Evolutionary conservation across 176 grass and related monocot species (phyloP).

Genomic region (Juncus inflexus): DNA sequence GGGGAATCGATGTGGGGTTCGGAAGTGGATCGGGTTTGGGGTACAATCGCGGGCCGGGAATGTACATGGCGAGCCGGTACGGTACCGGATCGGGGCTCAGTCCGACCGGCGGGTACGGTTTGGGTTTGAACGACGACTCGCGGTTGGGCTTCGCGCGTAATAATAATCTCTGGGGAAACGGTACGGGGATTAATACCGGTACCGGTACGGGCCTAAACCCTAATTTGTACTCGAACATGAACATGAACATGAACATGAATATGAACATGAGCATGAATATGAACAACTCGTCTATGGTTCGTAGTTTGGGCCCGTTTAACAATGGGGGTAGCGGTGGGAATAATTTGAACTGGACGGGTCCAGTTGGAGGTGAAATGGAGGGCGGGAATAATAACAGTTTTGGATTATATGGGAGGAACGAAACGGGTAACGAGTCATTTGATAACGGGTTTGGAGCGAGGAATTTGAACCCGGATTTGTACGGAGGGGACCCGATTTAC

Average conservation of each 20-base stretch:
- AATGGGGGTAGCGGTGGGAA: constrained; percentile 25
- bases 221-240: constrained; percentile 46
- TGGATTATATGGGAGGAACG: constrained; percentile 25
- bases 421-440: constrained; percentile 22
- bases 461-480: constrained; percentile 22
- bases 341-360: constrained; percentile 28
- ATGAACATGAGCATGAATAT: too few relatives aligned
- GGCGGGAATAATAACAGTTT: constrained; percentile 4
- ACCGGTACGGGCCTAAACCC: constrained; percentile 37
- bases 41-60: constrained; percentile 48
- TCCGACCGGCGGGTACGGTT: constrained; percentile 45
- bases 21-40: constrained; percentile 46
- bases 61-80: constrained; percentile 56
- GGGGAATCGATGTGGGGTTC: constrained; percentile 51
- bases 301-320: constrained; percentile 23
- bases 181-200: constrained; percentile 38
- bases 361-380: constrained; percentile 21
- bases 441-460: constrained; percentile 21
- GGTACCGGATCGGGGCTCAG: constrained; percentile 39
- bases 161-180: constrained; percentile 62
- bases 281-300: background rate
- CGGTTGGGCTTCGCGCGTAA: constrained; percentile 58
- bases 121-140: constrained; percentile 55
- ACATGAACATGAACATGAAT: too few relatives aligned
- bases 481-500: constrained; percentile 1